A percentile compares a stretch with the other conserved stretches of the same genome.
These are phyloP conservation scores for Phytophthora hibernalis DNA, from an alignment of 352 stramenopile species.

Conservation along the genomic window DNA sequence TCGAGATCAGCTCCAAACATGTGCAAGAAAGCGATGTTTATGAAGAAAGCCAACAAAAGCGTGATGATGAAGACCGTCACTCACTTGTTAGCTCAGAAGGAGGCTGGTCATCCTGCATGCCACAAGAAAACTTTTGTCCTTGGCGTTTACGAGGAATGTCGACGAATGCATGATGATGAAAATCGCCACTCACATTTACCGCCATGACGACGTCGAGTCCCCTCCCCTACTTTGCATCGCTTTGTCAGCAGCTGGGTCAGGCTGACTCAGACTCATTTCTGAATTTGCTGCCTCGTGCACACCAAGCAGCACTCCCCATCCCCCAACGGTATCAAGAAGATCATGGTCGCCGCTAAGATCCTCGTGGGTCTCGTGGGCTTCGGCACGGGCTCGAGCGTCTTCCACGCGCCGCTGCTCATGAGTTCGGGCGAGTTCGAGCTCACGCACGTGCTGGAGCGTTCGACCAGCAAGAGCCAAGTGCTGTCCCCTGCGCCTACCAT, in stretches of 20 bases:
- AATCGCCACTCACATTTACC: conserved; percentile 14
- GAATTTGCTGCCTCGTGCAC: conserved; percentile 18
- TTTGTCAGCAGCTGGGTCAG: background rate
- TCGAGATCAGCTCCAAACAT: background rate
- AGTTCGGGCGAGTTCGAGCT: conserved; percentile 68
- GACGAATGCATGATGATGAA: conserved; percentile 13
- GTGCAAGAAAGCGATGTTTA: conserved; percentile 9
- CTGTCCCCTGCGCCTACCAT: conserved; percentile 56
- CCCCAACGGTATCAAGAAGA: conserved; percentile 1
- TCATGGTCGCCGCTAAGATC: conserved; percentile 36
- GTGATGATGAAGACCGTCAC: conserved; percentile 22
- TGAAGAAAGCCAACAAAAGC: conserved; percentile 13
- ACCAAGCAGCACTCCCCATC: conserved; percentile 28
- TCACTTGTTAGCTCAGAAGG: background rate
- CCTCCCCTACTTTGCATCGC: background rate
- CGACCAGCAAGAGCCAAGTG: conserved; percentile 62
- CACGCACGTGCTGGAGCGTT: conserved; percentile 82
- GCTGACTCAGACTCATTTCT: conserved; percentile 17
- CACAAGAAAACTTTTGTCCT: background rate
- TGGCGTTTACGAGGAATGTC: conserved; percentile 18
- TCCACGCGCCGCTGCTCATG: conserved; percentile 75
- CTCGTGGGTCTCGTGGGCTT: conserved; percentile 75
- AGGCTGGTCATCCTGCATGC: background rate
- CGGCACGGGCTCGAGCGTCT: conserved; percentile 73
- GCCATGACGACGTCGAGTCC: too few species aligned